Conservation (phyloP, 768 basidiomycete species). For the Phaeotremella skinneri region DNA sequence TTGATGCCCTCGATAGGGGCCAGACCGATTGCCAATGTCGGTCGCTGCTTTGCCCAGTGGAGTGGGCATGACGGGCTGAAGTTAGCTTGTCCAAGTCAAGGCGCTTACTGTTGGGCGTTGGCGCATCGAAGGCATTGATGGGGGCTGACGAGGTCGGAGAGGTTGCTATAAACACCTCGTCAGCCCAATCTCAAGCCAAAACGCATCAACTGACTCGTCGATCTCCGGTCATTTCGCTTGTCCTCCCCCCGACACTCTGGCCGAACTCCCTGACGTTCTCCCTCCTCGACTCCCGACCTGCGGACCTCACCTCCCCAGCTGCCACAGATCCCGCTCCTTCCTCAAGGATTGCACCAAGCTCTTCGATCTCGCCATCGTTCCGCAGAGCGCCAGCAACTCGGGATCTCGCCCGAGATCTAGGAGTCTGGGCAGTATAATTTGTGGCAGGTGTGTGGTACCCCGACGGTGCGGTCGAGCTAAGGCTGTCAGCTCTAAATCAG, state of each 20-base stretch:
- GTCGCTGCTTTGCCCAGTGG: constrained; percentile 20
- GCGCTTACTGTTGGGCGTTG: constrained; percentile 24
- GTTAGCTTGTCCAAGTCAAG: neutral
- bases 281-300: neutral
- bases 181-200: no score
- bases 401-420: constrained; percentile 22
- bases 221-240: no score
- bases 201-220: no score
- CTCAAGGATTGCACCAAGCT: constrained; percentile 38
- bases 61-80: constrained; percentile 37
- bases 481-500: neutral
- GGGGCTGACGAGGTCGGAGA: neutral
- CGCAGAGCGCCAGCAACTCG: constrained; percentile 44
- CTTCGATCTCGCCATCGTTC: constrained; percentile 30
- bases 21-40: neutral
- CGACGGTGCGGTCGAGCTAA: constrained; percentile 9
- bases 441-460: constrained; percentile 11
- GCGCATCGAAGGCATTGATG: constrained; percentile 24
- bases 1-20: neutral
- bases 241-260: no score
- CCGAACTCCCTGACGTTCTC: neutral
- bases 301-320: neutral
- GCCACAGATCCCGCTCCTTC: constrained; percentile 5
- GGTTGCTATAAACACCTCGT: neutral
- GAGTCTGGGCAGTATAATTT: constrained; percentile 18